Base-by-base conservation (phyloP, 1,139 yeast genomes). In the Taiozyma sp. region DNA sequence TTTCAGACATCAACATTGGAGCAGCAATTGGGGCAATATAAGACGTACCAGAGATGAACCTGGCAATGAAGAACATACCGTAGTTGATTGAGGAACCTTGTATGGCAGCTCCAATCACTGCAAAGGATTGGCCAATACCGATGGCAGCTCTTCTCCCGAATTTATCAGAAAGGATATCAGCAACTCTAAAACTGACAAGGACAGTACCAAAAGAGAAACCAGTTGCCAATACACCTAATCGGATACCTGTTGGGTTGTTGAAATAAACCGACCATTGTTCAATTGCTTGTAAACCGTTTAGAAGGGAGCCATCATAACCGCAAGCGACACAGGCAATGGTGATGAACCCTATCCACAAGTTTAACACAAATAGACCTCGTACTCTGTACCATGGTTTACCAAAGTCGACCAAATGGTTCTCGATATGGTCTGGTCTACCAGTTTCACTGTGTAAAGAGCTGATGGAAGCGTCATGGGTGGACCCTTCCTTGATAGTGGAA, bases 121-220 rank as follows among this genome's bases (percentile, higher is more conserved):
- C 64, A 40, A 74, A 62, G 5, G 64, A 21, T 43, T 72, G 65
- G 39, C 80, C 80, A 47, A 65, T 47, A 28, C 66, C 52, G 30
- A 76, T 59, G 37, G 72, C 60, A 14, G 62, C 60, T 52, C 66
- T 71, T 66, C 83, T 71, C 42, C 84, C 84, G 43, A 62, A 61
- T 21, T 57, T 61, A 53, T 79, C 84, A 53, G 74, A 65, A 44
- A 72, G 57, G 49, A 62, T 63, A 19, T 73, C 63, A 44, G 69
- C 62, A 13, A 56, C 54, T 28, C 51, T 55, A 43, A 59, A 49
- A 48, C 54, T 44, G 19, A 56, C 29, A 26, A 65, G 41, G 34
- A 63, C 46, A 32, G 51, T 47, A 37, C 84, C 83, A 60, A 78
- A 76, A 24, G 75, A 67, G n/a, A 79, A 73, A 35, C 84, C 84